Percentiles rank a stretch among this genome's conserved stretches.
These are phyloP conservation scores for Domatiomyces globalis DNA, from an alignment of 2,329 filamentous ascomycete genomes.

Conservation along the genomic window DNA sequence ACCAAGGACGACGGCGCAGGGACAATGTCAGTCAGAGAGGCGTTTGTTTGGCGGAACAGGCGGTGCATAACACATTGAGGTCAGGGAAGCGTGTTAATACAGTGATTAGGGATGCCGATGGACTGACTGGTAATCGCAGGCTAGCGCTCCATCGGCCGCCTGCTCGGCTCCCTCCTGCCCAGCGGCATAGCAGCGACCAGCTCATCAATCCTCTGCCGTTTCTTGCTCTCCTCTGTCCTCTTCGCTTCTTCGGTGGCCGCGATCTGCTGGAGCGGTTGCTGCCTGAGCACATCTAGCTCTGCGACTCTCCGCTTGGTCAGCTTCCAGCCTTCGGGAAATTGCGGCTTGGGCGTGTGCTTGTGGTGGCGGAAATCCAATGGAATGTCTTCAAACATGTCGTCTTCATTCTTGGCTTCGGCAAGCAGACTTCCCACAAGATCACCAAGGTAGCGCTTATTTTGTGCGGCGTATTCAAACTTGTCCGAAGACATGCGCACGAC, in stretches of 20 bases:
- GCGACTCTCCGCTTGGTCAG: conserved; percentile 55
- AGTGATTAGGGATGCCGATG: not conserved
- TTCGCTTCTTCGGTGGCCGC: conserved; percentile 25
- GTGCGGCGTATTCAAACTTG: conserved; percentile 71
- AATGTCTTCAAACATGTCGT: conserved; percentile 74
- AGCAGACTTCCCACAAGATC: conserved; percentile 64
- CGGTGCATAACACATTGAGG: not conserved
- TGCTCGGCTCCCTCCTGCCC: conserved; percentile 3
- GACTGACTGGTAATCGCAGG: not conserved
- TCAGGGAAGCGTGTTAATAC: not conserved
- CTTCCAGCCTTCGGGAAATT: conserved; percentile 72
- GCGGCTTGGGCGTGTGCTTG: conserved; percentile 49
- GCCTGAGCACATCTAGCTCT: conserved; percentile 43
- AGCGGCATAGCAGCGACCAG: conserved; percentile 2
- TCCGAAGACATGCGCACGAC: conserved; percentile 84
- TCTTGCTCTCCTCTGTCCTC: conserved; percentile 13
- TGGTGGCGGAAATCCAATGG: conserved; percentile 82
- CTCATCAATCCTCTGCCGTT: conserved; percentile 3
- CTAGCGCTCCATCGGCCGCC: not conserved
- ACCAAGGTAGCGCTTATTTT: conserved; percentile 91
- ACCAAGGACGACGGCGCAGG: not conserved
- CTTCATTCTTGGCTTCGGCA: conserved; percentile 58
- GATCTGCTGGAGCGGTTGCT: conserved; percentile 41
- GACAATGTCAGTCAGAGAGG: not conserved
- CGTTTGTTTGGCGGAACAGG: not conserved